These are phyloP conservation scores for Bromus sterilis DNA, from an alignment of 176 grass and related monocot genomes.

Conservation along the genomic window DNA sequence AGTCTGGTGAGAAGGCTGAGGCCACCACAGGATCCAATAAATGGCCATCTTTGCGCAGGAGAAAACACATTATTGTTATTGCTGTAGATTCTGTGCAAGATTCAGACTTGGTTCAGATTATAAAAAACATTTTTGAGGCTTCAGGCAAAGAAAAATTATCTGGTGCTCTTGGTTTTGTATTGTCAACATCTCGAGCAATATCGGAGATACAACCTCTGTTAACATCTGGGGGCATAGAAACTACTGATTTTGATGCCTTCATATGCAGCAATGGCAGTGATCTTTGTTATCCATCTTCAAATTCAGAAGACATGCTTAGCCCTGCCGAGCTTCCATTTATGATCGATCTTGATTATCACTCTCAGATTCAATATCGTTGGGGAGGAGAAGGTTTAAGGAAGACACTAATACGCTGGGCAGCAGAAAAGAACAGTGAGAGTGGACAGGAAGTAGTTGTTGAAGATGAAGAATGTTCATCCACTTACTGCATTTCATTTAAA, in stretches of 20 bases:
- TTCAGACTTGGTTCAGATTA: conserved; percentile 40
- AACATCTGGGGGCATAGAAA: conserved; percentile 37
- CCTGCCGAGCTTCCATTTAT: conserved; percentile 63
- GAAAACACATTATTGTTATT: conserved; percentile 61
- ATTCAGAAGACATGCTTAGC: conserved; percentile 60
- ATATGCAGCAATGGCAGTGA: conserved; percentile 84
- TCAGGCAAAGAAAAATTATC: conserved; percentile 13
- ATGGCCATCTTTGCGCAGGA: conserved; percentile 46
- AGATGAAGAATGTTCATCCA: conserved; percentile 56
- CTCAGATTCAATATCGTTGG: conserved; percentile 89
- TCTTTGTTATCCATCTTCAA: conserved; percentile 66
- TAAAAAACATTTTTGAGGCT: conserved; percentile 57
- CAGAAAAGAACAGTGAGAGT: conserved; percentile 49
- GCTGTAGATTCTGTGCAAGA: conserved; percentile 58
- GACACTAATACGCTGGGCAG: conserved; percentile 63
- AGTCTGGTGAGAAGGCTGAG: conserved; percentile 31
- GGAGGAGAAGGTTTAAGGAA: conserved; percentile 81
- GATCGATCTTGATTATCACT: conserved; percentile 72
- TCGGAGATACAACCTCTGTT: conserved; percentile 58
- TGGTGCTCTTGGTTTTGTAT: conserved; percentile 48
- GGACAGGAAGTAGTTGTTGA: conserved; percentile 49
- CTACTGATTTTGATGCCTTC: conserved; percentile 84
- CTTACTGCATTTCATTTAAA: conserved; percentile 71
- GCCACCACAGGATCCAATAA: conserved; percentile 24
- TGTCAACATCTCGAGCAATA: conserved; percentile 57